These are phyloP conservation scores for Boletus pseudopeckii DNA, from an alignment of 768 basidiomycete species.

Conservation along the genomic window DNA sequence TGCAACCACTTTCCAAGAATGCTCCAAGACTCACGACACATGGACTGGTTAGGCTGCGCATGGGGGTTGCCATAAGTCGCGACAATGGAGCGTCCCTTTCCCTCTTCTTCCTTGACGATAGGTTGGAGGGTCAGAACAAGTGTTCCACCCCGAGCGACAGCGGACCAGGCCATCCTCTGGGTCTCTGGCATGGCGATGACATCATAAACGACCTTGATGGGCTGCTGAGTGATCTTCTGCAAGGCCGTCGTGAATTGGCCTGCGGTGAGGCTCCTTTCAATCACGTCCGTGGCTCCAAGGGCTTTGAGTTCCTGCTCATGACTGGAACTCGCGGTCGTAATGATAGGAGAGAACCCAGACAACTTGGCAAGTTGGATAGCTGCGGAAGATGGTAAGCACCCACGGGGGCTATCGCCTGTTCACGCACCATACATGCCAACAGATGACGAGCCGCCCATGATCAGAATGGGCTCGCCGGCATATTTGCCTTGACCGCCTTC, in stretches of 20 bases:
- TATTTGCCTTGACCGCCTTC: slow-evolving; percentile 36
- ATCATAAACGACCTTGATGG: slow-evolving; percentile 29
- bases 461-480: slow-evolving; percentile 39
- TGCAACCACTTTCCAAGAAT: slow-evolving; percentile 25
- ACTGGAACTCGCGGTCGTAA: slow-evolving; percentile 35
- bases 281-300: slow-evolving; percentile 40
- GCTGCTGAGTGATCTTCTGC: slow-evolving; percentile 25
- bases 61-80: slow-evolving; percentile 27
- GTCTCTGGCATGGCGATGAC: slow-evolving; percentile 33
- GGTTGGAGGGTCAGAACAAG: slow-evolving; percentile 29
- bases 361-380: slow-evolving; percentile 40
- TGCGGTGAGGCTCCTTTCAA: slow-evolving; percentile 30
- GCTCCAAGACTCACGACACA: slow-evolving; percentile 20
- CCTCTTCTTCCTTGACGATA: slow-evolving; percentile 22
- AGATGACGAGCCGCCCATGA: slow-evolving; percentile 47
- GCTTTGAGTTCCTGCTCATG: slow-evolving; percentile 32
- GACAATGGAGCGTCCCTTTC: slow-evolving; percentile 16
- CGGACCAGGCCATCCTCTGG: slow-evolving; percentile 32
- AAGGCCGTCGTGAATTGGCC: slow-evolving; percentile 15
- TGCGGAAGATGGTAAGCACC: slow-evolving; percentile 11
- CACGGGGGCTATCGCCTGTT: background rate
- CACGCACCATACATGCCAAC: slow-evolving; percentile 47
- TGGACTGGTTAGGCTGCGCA: slow-evolving; percentile 10
- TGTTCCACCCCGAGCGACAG: slow-evolving; percentile 33
- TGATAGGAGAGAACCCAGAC: slow-evolving; percentile 41